Conservation (phyloP, 2,329 filamentous ascomycete species). For the Phyllosticta ampelicida region DNA sequence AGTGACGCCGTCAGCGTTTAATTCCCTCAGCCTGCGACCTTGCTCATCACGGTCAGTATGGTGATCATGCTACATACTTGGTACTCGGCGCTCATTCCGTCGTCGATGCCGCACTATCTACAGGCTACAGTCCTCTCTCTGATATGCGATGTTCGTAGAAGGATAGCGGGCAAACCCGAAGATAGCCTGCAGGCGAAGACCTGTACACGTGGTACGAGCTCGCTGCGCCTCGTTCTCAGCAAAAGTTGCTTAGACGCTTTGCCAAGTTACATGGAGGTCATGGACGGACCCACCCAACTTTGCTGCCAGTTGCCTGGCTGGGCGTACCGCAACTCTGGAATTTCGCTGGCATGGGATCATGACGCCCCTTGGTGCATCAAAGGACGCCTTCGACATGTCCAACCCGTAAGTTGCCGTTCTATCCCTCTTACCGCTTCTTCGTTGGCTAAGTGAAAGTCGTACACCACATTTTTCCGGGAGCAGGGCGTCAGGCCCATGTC, state of each 20-base stretch:
- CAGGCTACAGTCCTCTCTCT: slow-evolving; percentile 18
- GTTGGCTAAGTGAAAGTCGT: slow-evolving; percentile 14
- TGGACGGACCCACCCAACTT: too few relatives aligned
- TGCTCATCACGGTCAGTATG: slow-evolving; percentile 16
- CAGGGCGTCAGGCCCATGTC: slow-evolving; percentile 22
- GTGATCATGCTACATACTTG: slow-evolving; percentile 34
- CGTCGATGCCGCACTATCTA: slow-evolving; percentile 16
- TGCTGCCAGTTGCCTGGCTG: too few relatives aligned
- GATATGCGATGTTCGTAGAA: slow-evolving; percentile 25
- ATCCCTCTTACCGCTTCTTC: neutral
- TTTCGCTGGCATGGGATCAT: slow-evolving; percentile 32
- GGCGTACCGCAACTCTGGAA: slow-evolving; percentile 18
- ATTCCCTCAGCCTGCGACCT: too few relatives aligned
- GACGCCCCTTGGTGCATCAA: slow-evolving; percentile 29
- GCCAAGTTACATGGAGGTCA: slow-evolving; percentile 17
- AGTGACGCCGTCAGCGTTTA: slow-evolving; percentile 12
- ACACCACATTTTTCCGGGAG: slow-evolving; percentile 26
- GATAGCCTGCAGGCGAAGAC: slow-evolving; percentile 22
- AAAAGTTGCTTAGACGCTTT: slow-evolving; percentile 24
- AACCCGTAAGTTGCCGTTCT: slow-evolving; percentile 29
- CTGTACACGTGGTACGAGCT: slow-evolving; percentile 18
- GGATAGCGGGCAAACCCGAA: slow-evolving; percentile 20
- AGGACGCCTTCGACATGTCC: slow-evolving; percentile 23
- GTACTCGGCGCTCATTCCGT: slow-evolving; percentile 33
- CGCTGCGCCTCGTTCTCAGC: slow-evolving; percentile 21